A percentile compares a stretch with the other conserved stretches of the same genome.
phyloP scores from a whole-genome alignment of 805 yeast species.

The Candida saitoana region DNA sequence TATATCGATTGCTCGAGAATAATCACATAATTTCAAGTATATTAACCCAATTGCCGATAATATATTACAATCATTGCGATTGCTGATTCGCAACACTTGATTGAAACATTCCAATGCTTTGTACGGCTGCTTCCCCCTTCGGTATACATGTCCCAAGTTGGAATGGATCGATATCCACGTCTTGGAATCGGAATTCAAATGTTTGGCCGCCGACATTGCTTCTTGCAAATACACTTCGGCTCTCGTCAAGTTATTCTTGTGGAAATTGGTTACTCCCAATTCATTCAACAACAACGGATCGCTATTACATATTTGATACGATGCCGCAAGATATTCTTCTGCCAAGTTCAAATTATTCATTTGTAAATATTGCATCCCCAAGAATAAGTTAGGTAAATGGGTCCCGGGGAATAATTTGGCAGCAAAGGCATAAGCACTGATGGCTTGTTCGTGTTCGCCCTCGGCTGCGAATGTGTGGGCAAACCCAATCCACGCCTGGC shows the following conservation, averaged over 20 bases:
- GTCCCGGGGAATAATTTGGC: slow-evolving; percentile 87
- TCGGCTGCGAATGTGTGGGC: slow-evolving; percentile 97
- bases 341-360: slow-evolving; percentile 80
- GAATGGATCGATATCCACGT: slow-evolving; percentile 84
- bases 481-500: slow-evolving; percentile 97
- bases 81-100: slow-evolving; percentile 65
- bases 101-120: slow-evolving; percentile 73
- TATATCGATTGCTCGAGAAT: slow-evolving; percentile 64
- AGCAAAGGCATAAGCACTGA: slow-evolving; percentile 94
- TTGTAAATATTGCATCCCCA: slow-evolving; percentile 95
- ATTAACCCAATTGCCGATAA: slow-evolving; percentile 83
- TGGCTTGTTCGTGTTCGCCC: slow-evolving; percentile 98
- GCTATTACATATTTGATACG: slow-evolving; percentile 71
- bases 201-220: slow-evolving; percentile 67
- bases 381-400: slow-evolving; percentile 80
- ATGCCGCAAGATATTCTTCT: slow-evolving; percentile 74
- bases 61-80: slow-evolving; percentile 64
- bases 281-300: slow-evolving; percentile 91
- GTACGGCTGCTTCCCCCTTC: slow-evolving; percentile 57
- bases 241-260: slow-evolving; percentile 57
- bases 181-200: slow-evolving; percentile 70
- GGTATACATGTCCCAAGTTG: slow-evolving; percentile 84
- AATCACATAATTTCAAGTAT: slow-evolving; percentile 63
- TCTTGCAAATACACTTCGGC: slow-evolving; percentile 70
- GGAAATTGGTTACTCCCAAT: slow-evolving; percentile 86